These are phyloP conservation scores for Lactuca sativa DNA, from an alignment of 129 eudicot species.

Conservation along the genomic window DNA sequence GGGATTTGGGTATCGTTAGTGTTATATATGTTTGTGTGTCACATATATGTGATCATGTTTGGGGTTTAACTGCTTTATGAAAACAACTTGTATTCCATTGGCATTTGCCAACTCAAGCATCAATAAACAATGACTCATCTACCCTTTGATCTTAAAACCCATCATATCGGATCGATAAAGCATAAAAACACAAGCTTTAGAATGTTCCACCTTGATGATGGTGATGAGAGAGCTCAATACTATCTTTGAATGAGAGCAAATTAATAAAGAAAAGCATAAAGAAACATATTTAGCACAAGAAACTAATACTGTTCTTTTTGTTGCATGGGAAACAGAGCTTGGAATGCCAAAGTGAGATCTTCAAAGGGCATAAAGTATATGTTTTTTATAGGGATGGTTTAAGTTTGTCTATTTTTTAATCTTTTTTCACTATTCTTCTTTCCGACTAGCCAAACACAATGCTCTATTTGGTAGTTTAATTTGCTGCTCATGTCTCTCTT, in stretches of 20 bases:
- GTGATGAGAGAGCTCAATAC: conserved; percentile 13
- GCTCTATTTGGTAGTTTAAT: conserved; percentile 44
- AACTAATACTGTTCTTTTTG: conserved; percentile 60
- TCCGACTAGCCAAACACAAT: conserved; percentile 47
- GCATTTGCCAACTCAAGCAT: neutral
- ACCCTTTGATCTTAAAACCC: conserved; percentile 28
- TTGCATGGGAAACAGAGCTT: conserved; percentile 72
- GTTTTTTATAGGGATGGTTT: conserved; percentile 44
- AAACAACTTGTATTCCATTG: neutral
- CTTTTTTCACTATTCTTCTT: conserved; percentile 45
- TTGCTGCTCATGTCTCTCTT: conserved; percentile 48
- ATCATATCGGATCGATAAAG: conserved; percentile 44
- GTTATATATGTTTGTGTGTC: too few relatives aligned
- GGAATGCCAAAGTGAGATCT: conserved; percentile 90
- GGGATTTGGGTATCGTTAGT: too few relatives aligned
- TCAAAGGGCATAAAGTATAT: conserved; percentile 61
- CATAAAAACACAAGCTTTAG: conserved; percentile 43
- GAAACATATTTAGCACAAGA: conserved; percentile 59
- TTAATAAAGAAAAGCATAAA: conserved; percentile 56
- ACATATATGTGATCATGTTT: neutral
- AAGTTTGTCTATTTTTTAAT: conserved; percentile 32
- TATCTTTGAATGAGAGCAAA: conserved; percentile 24
- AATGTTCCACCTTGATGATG: conserved; percentile 50
- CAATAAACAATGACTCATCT: conserved; percentile 16
- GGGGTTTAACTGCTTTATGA: neutral